phyloP scores from a whole-genome alignment of 2,329 filamentous ascomycete species.

The Dothistroma septosporum region DNA sequence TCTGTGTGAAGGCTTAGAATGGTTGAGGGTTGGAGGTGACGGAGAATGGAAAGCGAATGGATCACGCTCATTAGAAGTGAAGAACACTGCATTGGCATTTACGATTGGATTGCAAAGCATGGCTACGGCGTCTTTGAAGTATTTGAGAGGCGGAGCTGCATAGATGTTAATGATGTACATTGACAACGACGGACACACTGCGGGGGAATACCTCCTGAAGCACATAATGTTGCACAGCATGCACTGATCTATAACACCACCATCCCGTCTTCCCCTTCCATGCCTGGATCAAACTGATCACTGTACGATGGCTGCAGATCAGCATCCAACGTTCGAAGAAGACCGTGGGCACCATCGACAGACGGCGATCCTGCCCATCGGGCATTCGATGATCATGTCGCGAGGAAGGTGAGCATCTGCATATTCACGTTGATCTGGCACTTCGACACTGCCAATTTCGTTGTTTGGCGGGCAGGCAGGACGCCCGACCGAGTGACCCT shows the following conservation, averaged over 20 bases:
- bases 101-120: background rate
- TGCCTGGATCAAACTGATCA: too few species aligned
- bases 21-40: background rate
- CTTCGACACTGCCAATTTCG: background rate
- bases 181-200: background rate
- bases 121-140: background rate
- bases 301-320: too few species aligned
- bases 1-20: slow-evolving; percentile 23
- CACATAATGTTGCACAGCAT: background rate
- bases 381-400: too few species aligned
- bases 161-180: background rate
- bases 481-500: background rate
- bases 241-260: too few species aligned
- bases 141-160: background rate
- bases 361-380: too few species aligned
- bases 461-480: background rate
- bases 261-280: too few species aligned
- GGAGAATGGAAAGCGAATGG: background rate
- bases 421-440: background rate
- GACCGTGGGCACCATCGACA: too few species aligned
- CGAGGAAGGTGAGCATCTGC: too few species aligned
- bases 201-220: too few species aligned
- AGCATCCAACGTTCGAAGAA: too few species aligned
- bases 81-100: background rate
- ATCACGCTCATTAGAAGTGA: background rate